phyloP scores from a whole-genome alignment of 225 moss, liverwort and hornwort genomes.

The Pseudisothecium myosuroides region DNA sequence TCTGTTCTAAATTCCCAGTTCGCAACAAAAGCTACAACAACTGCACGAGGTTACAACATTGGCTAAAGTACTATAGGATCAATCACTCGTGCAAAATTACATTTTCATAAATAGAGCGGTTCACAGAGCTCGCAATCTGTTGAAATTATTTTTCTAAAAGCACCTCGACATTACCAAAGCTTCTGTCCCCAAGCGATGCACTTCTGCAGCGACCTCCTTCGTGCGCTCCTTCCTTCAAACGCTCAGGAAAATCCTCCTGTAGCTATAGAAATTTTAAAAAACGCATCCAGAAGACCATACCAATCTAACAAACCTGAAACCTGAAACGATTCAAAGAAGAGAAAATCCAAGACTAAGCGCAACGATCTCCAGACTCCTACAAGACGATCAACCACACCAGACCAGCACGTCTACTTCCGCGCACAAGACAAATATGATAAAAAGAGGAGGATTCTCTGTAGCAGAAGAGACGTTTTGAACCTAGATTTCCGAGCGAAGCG shows the following conservation, averaged over 20 bases:
- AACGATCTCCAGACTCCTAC: not conserved
- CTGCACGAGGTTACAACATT: not conserved
- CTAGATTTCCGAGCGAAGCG: constrained; percentile 32
- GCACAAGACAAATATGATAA: not conserved
- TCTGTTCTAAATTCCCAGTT: not conserved
- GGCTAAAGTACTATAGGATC: not conserved
- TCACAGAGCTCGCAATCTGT: constrained; percentile 66
- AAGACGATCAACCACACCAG: not conserved
- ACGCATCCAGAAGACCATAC: not conserved
- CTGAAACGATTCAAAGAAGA: not conserved
- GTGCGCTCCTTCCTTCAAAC: no score
- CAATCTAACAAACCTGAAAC: not conserved
- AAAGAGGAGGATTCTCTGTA: not conserved
- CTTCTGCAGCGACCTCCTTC: no score
- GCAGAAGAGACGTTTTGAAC: not conserved
- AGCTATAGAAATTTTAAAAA: constrained; percentile 19
- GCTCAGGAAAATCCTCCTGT: constrained; percentile 50
- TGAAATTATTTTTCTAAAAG: constrained; percentile 65
- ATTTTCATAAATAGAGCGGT: constrained; percentile 62
- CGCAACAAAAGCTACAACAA: not conserved
- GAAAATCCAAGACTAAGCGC: not conserved
- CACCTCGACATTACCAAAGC: constrained; percentile 48
- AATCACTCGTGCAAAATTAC: constrained; percentile 9
- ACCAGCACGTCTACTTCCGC: not conserved
- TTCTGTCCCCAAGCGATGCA: constrained; percentile 47